Percentiles rank a stretch among this genome's conserved stretches.
These are phyloP conservation scores for Xerophyta viscosa DNA, from an alignment of 106 monocot genomes.

Conservation along the genomic window DNA sequence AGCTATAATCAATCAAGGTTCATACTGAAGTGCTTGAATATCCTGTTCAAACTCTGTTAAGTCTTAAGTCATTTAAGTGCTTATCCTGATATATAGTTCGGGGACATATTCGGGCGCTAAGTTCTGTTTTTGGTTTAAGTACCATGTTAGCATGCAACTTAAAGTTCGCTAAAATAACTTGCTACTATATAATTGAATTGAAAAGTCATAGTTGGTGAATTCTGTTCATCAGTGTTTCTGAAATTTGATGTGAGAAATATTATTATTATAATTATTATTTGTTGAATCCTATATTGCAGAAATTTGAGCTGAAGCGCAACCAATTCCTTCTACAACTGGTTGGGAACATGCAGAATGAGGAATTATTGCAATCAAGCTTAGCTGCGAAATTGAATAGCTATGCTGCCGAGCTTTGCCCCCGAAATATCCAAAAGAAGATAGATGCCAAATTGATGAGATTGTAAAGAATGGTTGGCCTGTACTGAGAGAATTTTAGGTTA, in stretches of 20 bases:
- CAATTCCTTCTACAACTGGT: constrained; percentile 69
- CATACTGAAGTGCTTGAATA: no score
- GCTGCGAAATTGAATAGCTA: constrained; percentile 78
- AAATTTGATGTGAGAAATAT: neutral
- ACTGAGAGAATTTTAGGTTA: constrained; percentile 44
- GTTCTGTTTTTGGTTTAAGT: no score
- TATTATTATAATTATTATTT: neutral
- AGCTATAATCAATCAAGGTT: no score
- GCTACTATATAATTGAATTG: no score
- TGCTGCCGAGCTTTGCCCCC: constrained; percentile 68
- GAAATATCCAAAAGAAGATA: constrained; percentile 54
- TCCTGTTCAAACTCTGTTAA: no score
- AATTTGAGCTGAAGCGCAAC: constrained; percentile 84
- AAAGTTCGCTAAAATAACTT: no score
- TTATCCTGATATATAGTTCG: no score
- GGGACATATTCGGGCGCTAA: no score
- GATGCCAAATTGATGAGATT: constrained; percentile 66
- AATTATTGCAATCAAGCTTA: constrained; percentile 44
- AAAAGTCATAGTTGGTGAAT: no score
- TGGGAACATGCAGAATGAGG: constrained; percentile 78
- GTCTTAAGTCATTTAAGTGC: no score
- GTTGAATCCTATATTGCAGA: constrained; percentile 27
- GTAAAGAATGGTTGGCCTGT: constrained; percentile 71
- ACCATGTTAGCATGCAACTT: no score
- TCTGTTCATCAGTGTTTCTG: neutral